Evolutionary conservation across 179 eudicot genomes (phyloP).

Genomic region (Patellifolia procumbens): DNA sequence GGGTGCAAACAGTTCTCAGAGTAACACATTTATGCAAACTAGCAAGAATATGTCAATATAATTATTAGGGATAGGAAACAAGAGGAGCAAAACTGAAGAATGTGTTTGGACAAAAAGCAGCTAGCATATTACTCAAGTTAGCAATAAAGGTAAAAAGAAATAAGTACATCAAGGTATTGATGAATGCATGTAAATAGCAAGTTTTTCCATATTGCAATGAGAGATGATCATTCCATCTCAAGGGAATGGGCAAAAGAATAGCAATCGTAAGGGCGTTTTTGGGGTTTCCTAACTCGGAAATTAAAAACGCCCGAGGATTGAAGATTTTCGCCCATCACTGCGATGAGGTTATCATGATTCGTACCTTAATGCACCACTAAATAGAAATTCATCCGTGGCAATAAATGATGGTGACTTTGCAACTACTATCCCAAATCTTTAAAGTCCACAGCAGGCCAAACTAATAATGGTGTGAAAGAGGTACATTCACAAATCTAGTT

Average conservation of each 20-base stretch:
- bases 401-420: constrained; percentile 50
- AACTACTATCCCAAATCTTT: constrained; percentile 42
- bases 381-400: constrained; percentile 17
- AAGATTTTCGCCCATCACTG: neutral
- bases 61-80: neutral
- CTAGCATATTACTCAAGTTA: neutral
- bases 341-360: neutral
- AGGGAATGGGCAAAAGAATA: neutral
- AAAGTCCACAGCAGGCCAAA: constrained; percentile 32
- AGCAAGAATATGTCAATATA: constrained; percentile 2
- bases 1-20: neutral
- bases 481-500: constrained; percentile 40
- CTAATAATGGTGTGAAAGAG: constrained; percentile 40
- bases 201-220: constrained; percentile 28
- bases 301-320: neutral
- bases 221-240: constrained; percentile 14
- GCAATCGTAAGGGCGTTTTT: neutral
- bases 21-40: constrained; percentile 14
- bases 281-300: neutral
- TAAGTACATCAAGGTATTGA: constrained; percentile 34
- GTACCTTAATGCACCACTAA: constrained; percentile 1
- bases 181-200: constrained; percentile 33
- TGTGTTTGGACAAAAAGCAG: neutral
- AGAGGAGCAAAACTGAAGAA: neutral
- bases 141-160: constrained; percentile 21